These are phyloP conservation scores for Hypoxylon fragiforme DNA, from an alignment of 495 filamentous ascomycete species.

Conservation along the genomic window DNA sequence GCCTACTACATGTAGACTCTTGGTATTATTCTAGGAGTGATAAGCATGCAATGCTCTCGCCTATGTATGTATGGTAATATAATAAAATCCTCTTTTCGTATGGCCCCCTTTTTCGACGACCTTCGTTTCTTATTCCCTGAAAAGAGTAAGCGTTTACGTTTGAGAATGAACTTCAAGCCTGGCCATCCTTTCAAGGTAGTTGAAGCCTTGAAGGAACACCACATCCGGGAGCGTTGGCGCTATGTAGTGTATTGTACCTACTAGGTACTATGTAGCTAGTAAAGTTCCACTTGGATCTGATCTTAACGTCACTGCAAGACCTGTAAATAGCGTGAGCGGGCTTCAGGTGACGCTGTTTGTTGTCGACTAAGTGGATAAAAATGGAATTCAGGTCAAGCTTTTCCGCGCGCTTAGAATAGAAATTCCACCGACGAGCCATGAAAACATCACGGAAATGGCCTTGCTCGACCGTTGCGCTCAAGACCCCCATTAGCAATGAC, in stretches of 20 bases:
- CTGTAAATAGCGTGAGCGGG: not conserved
- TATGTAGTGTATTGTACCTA: too few species aligned
- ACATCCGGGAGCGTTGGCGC: conserved; percentile 5
- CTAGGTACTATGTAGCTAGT: too few species aligned
- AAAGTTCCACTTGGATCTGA: conserved; percentile 26
- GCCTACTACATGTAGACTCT: too few species aligned
- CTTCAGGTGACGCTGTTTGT: conserved; percentile 16
- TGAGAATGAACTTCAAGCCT: not conserved
- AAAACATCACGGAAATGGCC: not conserved
- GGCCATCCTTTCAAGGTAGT: not conserved
- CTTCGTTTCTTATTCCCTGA: conserved; percentile 2
- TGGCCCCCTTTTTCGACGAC: not conserved
- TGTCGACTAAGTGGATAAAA: conserved; percentile 30
- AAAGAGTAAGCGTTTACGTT: conserved; percentile 3
- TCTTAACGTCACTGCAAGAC: conserved; percentile 24
- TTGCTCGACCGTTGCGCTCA: not conserved
- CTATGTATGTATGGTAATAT: not conserved
- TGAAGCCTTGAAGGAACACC: too few species aligned
- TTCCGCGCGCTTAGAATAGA: conserved; percentile 1
- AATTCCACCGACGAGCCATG: not conserved
- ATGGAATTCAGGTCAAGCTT: not conserved
- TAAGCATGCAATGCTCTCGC: too few species aligned
- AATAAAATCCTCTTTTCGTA: not conserved
- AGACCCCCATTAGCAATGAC: not conserved
- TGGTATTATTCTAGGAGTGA: too few species aligned